Percentiles rank a stretch among this genome's conserved stretches.
These are phyloP conservation scores for Madurella fahalii DNA, from an alignment of 2,329 filamentous ascomycete species.

Conservation along the genomic window DNA sequence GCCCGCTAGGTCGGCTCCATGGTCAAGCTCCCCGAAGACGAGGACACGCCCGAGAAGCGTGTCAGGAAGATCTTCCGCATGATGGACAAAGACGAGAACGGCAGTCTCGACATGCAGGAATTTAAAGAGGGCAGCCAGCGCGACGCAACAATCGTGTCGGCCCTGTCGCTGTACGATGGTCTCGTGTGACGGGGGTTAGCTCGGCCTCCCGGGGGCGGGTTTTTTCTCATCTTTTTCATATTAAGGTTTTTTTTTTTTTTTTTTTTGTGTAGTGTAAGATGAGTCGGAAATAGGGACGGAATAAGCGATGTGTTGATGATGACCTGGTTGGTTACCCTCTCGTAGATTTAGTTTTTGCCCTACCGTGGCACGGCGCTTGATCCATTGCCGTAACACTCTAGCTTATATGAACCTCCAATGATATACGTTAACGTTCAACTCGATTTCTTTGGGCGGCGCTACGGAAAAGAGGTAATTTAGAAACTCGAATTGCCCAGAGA, in stretches of 20 bases:
- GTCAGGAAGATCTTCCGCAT: conserved; percentile 98
- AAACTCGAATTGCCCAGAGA: not conserved
- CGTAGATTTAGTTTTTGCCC: too few relatives aligned
- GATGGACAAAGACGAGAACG: conserved; percentile 99
- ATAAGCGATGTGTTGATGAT: too few relatives aligned
- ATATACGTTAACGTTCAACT: not conserved
- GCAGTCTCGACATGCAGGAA: conserved; percentile 91
- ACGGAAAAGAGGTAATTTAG: not conserved
- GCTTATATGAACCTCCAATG: not conserved
- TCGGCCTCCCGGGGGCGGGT: not conserved
- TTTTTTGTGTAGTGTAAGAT: not conserved
- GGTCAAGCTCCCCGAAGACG: conserved; percentile 97
- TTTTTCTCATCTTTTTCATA: too few relatives aligned
- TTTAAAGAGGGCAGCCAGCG: conserved; percentile 99
- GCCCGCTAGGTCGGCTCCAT: conserved; percentile 83
- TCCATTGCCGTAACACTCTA: not conserved
- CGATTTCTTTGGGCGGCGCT: not conserved
- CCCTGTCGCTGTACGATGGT: conserved; percentile 92
- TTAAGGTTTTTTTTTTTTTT: not conserved
- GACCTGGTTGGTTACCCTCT: too few relatives aligned
- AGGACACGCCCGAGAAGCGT: conserved; percentile 97
- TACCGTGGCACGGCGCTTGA: too few relatives aligned
- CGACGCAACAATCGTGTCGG: conserved; percentile 97
- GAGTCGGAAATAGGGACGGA: not conserved
- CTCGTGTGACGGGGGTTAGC: conserved; percentile 59